Evolutionary conservation across 2,329 filamentous ascomycete genomes (phyloP).

Genomic region (Mycogone perniciosa): DNA sequence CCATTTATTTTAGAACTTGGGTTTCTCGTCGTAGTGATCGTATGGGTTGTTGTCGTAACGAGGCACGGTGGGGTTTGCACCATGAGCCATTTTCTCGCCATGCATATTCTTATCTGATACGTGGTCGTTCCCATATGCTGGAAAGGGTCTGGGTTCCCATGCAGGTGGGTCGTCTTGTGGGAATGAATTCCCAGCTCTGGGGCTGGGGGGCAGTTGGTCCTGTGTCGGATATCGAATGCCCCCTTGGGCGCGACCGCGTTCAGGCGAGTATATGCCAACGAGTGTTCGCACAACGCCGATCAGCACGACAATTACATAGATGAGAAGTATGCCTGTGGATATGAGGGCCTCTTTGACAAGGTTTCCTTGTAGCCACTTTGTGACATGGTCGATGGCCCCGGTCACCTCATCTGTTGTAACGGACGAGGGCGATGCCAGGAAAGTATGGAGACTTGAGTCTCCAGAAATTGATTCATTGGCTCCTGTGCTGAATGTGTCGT

Average conservation of each 20-base stretch:
- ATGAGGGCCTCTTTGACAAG: conserved; percentile 77
- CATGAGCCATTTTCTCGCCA: conserved; percentile 7
- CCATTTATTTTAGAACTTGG: background rate
- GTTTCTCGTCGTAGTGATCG: conserved; percentile 6
- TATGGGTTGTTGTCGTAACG: conserved; percentile 9
- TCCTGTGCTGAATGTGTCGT: conserved; percentile 78
- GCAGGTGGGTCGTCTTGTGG: conserved; percentile 7
- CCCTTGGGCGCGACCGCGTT: conserved; percentile 49
- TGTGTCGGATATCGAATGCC: conserved; percentile 37
- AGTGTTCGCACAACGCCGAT: conserved; percentile 64
- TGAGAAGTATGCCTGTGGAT: conserved; percentile 62
- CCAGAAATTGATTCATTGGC: conserved; percentile 55
- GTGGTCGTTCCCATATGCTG: background rate
- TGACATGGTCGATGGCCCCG: conserved; percentile 64
- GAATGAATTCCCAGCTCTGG: conserved; percentile 12
- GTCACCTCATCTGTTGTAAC: conserved; percentile 77
- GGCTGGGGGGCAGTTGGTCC: conserved; percentile 22
- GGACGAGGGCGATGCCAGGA: conserved; percentile 70
- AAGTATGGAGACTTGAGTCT: conserved; percentile 56
- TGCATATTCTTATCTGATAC: background rate
- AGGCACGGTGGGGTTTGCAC: background rate
- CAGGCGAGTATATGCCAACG: conserved; percentile 52
- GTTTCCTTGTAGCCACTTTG: conserved; percentile 57
- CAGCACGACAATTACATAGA: conserved; percentile 74
- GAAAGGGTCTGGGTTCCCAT: conserved; percentile 1